A percentile compares a stretch with the other conserved stretches of the same genome.
These are phyloP conservation scores for Pochonia chlamydosporia DNA, from an alignment of 2,329 filamentous ascomycete genomes.

Conservation along the genomic window DNA sequence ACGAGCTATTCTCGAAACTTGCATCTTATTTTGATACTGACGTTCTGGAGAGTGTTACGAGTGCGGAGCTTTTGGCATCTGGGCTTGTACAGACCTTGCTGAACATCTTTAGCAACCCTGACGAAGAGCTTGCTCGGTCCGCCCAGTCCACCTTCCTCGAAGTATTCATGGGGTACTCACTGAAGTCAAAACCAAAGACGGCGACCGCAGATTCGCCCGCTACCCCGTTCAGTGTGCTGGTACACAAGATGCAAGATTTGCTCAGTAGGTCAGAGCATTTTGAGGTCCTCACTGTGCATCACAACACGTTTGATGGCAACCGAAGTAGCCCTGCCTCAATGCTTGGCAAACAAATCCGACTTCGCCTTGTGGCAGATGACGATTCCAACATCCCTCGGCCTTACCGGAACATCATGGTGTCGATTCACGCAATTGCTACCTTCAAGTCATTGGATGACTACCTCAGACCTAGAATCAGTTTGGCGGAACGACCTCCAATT, in stretches of 20 bases:
- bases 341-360: constrained; percentile 89
- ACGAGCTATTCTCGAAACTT: constrained; percentile 65
- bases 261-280: constrained; percentile 97
- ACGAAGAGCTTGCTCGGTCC: constrained; percentile 54
- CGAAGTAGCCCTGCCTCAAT: constrained; percentile 90
- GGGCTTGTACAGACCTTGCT: constrained; percentile 82
- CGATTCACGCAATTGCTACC: constrained; percentile 95
- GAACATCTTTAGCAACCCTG: constrained; percentile 70
- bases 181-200: constrained; percentile 60
- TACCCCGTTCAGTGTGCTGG: constrained; percentile 83
- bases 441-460: constrained; percentile 98
- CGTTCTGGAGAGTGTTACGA: constrained; percentile 88
- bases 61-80: constrained; percentile 86
- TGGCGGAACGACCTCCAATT: constrained; percentile 63
- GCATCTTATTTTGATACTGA: constrained; percentile 84
- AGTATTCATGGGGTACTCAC: constrained; percentile 78
- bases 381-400: constrained; percentile 82
- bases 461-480: constrained; percentile 77
- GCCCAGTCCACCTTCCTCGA: constrained; percentile 82
- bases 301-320: constrained; percentile 84
- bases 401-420: constrained; percentile 95
- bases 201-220: constrained; percentile 62
- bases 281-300: constrained; percentile 91
- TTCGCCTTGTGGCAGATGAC: constrained; percentile 84
- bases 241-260: constrained; percentile 92